phyloP scores from a whole-genome alignment of 2,329 filamentous ascomycete genomes.

The Aureobasidium uvarum region DNA sequence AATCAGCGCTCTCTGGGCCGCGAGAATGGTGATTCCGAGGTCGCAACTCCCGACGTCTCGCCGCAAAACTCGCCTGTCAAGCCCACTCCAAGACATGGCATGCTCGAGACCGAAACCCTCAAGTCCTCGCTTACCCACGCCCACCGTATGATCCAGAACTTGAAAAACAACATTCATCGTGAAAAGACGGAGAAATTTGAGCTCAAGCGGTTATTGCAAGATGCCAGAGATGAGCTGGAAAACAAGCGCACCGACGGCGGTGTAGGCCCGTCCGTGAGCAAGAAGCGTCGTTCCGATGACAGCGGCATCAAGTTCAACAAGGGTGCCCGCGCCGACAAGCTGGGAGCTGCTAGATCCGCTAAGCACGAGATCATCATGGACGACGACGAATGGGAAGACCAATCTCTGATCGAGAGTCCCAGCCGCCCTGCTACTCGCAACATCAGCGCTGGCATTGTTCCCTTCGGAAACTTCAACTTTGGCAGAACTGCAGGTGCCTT shows the following conservation, averaged over 20 bases:
- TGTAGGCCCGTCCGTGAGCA: constrained; percentile 46
- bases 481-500: constrained; percentile 24
- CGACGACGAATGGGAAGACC: constrained; percentile 88
- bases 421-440: constrained; percentile 44
- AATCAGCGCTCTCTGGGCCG: constrained; percentile 59
- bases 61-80: constrained; percentile 89
- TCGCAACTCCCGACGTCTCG: constrained; percentile 77
- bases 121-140: constrained; percentile 93
- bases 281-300: constrained; percentile 60
- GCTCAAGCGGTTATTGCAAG: constrained; percentile 89
- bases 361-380: constrained; percentile 77
- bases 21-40: constrained; percentile 55
- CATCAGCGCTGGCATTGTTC: constrained; percentile 28
- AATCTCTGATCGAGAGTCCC: constrained; percentile 60
- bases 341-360: constrained; percentile 71
- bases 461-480: constrained; percentile 18
- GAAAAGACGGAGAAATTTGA: constrained; percentile 99
- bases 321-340: constrained; percentile 65
- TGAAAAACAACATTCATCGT: constrained; percentile 91
- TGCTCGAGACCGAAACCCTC: constrained; percentile 92
- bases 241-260: constrained; percentile 57
- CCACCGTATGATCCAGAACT: constrained; percentile 92
- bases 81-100: constrained; percentile 82
- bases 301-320: constrained; percentile 70
- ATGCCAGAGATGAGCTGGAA: constrained; percentile 88